Percentiles rank a stretch among this genome's conserved stretches.
These are phyloP conservation scores for Huntiella savannae DNA, from an alignment of 2,329 filamentous ascomycete species.

Conservation along the genomic window DNA sequence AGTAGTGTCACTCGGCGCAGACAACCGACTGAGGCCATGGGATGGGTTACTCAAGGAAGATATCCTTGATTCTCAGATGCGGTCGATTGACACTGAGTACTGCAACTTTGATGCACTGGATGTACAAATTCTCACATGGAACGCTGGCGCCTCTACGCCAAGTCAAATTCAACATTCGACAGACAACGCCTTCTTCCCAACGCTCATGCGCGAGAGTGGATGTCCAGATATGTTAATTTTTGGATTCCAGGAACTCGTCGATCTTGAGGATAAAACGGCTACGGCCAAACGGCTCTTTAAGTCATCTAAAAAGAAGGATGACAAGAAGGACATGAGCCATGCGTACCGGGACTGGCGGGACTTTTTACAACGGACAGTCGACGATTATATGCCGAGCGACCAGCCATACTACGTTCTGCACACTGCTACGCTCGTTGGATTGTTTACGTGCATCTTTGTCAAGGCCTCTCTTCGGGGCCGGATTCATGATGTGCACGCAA, in stretches of 20 bases:
- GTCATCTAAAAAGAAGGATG: slow-evolving; percentile 68
- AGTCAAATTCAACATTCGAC: slow-evolving; percentile 53
- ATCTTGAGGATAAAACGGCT: slow-evolving; percentile 90
- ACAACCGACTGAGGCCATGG: slow-evolving; percentile 72
- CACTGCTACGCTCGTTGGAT: slow-evolving; percentile 68
- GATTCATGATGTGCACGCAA: slow-evolving; percentile 57
- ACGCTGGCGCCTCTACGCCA: slow-evolving; percentile 90
- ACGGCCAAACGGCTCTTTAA: slow-evolving; percentile 57
- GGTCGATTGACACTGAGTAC: slow-evolving; percentile 60
- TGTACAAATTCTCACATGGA: slow-evolving; percentile 80
- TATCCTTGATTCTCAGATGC: slow-evolving; percentile 85
- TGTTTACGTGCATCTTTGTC: slow-evolving; percentile 93
- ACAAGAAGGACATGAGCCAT: slow-evolving; percentile 82
- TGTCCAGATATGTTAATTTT: slow-evolving; percentile 84
- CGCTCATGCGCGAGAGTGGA: slow-evolving; percentile 56
- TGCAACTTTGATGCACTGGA: slow-evolving; percentile 71
- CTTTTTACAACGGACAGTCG: slow-evolving; percentile 62
- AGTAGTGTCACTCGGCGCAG: slow-evolving; percentile 69
- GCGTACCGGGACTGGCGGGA: slow-evolving; percentile 96
- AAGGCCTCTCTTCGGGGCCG: slow-evolving; percentile 58
- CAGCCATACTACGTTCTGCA: slow-evolving; percentile 73
- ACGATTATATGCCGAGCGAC: slow-evolving; percentile 61
- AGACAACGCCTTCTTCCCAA: slow-evolving; percentile 61
- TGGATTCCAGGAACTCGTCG: slow-evolving; percentile 95
- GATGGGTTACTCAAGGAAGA: slow-evolving; percentile 86